A percentile compares a stretch with the other conserved stretches of the same genome.
Conservation (phyloP, 75 land plant genomes). For the Pinus albicaulis region DNA sequence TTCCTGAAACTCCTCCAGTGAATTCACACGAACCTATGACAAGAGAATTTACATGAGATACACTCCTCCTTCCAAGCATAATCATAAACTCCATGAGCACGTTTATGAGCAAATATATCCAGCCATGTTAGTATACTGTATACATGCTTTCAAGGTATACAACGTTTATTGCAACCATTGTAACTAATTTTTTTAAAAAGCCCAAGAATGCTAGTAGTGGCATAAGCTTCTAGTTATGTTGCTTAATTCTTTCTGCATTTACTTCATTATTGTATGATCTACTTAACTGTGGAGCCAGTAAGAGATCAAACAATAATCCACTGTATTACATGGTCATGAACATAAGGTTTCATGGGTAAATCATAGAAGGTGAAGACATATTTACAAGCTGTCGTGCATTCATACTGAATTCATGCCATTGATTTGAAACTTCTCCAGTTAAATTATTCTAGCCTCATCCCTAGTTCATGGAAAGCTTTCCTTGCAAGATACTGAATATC, state of each 20-base stretch:
- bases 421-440: too few species aligned
- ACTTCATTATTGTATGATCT: too few species aligned
- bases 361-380: background rate
- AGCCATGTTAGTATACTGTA: background rate
- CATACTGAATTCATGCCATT: too few species aligned
- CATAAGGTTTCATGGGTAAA: background rate
- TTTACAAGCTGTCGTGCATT: too few species aligned
- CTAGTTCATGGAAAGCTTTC: too few species aligned
- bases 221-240: background rate
- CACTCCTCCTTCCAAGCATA: background rate
- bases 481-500: too few species aligned
- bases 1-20: conserved; percentile 59
- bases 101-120: background rate
- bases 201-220: background rate
- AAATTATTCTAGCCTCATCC: too few species aligned
- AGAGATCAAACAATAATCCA: background rate
- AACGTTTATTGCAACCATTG: background rate
- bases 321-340: background rate
- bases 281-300: background rate
- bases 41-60: background rate
- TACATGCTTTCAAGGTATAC: background rate
- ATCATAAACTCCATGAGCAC: background rate
- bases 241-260: background rate
- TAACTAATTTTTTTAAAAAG: background rate
- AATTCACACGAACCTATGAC: conserved; percentile 44